Evolutionary conservation across 2,329 filamentous ascomycete species (phyloP), one percentile per base, ranked within the genome.

Genomic region (Penicillium aurantiogriseum): DNA sequence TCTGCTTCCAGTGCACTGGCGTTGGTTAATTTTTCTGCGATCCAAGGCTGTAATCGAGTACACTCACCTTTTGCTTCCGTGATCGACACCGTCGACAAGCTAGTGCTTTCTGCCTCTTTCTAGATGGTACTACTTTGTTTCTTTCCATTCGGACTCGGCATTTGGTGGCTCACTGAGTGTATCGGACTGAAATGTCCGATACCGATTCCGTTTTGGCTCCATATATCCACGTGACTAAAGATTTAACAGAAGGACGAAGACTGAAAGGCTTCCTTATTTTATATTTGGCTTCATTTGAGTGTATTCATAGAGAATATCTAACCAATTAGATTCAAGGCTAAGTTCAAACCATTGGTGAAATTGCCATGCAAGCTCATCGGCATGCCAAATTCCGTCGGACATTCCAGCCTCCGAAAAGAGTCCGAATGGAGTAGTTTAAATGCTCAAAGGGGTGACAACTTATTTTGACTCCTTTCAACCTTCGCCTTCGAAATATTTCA

Each of bases 61-160:
- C 15, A 25, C 39, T 27, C 39, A 62, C 57, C 38, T 46, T 62
- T 36, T 62, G 57, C 33, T 62, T 60, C 40, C 54, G 51, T 39
- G 48, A 57, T 29, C 57, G 57, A 44, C 59, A 62, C 25, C 59
- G 54, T 45, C 21, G 51, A 36, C 59, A 62, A 11, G 59, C 51
- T 11, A 60, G 25, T 17, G n/a, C 19, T 36, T 60, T 60, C 33
- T 50, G 54, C 11, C 52, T 52, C 39, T 61, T 61, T 17, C 31
- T 45, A 23, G 13, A 17, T 15, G 50, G 6, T 2, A 7, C 2
- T 11, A 27, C 15, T 25, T 15, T 47, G 23, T 27, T 40, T 42
- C 35, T 48, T 25, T 54, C 51, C 51, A 54, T 54, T 47, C 35
- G 51, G 43, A 40, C 46, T 47, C 27, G 43, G 51, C 36, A 48